These are phyloP conservation scores for Metschnikowia vanudenii DNA, from an alignment of 805 yeast species.

Conservation along the genomic window DNA sequence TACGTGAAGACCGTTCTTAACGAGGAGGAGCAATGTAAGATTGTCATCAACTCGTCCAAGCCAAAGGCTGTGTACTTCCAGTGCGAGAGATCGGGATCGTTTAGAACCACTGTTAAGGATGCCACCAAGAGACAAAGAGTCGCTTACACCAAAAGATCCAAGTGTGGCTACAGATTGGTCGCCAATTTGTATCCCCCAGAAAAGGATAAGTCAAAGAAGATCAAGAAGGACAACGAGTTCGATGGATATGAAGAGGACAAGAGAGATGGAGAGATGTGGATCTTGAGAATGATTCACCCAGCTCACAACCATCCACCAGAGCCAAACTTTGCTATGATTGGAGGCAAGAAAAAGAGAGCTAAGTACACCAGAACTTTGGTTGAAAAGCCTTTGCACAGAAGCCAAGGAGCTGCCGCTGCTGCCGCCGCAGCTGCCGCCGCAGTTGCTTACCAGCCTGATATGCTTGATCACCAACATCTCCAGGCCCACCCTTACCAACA, in stretches of 20 bases:
- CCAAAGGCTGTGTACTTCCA: constrained; percentile 49
- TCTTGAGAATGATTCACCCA: constrained; percentile 46
- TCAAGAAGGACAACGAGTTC: constrained; percentile 27
- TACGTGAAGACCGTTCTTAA: constrained; percentile 40
- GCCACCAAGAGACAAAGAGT: constrained; percentile 45
- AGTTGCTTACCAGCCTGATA: constrained; percentile 25
- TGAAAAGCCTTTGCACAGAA: constrained; percentile 42
- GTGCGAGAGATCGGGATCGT: constrained; percentile 45
- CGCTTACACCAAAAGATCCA: constrained; percentile 46
- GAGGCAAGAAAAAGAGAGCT: constrained; percentile 38
- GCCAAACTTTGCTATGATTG: constrained; percentile 28
- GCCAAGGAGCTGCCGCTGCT: constrained; percentile 20
- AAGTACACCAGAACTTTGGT: constrained; percentile 42
- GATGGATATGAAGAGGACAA: constrained; percentile 22
- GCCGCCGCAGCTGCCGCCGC: constrained; percentile 28
- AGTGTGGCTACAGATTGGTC: constrained; percentile 46
- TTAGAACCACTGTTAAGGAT: constrained; percentile 48
- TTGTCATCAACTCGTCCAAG: constrained; percentile 46
- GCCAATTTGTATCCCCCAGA: constrained; percentile 41
- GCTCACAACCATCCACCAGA: constrained; percentile 46
- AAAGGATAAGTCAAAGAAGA: constrained; percentile 38
- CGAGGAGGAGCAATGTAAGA: constrained; percentile 37
- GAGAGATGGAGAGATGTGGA: constrained; percentile 41
- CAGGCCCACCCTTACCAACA: constrained; percentile 23
- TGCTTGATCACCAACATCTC: constrained; percentile 25